These are phyloP conservation scores for Tolypocladium cylindrosporum DNA, from an alignment of 2,329 filamentous ascomycete genomes.

Conservation along the genomic window DNA sequence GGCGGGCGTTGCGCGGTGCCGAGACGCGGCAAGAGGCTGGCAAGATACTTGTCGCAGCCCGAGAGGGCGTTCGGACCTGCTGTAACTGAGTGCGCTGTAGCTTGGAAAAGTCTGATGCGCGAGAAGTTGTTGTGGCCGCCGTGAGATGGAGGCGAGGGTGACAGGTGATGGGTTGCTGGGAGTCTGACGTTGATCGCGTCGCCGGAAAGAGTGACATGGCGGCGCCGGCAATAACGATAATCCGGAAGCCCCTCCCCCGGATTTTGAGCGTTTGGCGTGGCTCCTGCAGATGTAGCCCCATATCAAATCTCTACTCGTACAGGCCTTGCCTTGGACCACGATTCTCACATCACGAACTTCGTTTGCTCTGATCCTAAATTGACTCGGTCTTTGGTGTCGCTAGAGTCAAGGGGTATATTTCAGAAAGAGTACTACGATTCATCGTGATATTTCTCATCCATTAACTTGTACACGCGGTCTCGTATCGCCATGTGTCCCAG, in stretches of 20 bases:
- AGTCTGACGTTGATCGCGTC: not conserved
- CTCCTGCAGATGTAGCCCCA: not conserved
- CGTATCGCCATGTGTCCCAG: conserved; percentile 27
- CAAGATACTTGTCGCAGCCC: not conserved
- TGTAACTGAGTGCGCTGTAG: not conserved
- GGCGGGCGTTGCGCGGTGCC: not conserved
- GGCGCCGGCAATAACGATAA: conserved; percentile 2
- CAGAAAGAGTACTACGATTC: not conserved
- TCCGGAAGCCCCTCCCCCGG: conserved; percentile 4
- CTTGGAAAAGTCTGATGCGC: no score
- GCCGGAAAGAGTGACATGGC: not conserved
- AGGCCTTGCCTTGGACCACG: no score
- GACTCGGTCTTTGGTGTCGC: not conserved
- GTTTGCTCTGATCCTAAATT: no score
- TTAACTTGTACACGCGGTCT: conserved; percentile 12
- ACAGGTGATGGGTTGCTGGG: not conserved
- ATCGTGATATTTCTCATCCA: conserved; percentile 5
- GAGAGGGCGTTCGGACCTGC: not conserved
- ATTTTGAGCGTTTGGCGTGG: not conserved
- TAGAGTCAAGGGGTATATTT: not conserved
- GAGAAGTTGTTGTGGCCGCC: not conserved
- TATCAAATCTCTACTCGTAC: not conserved
- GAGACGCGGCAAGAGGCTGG: not conserved
- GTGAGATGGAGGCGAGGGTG: not conserved
- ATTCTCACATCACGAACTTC: no score